Conservation (phyloP, 345 rosid species). For the Conringia planisiliqua region DNA sequence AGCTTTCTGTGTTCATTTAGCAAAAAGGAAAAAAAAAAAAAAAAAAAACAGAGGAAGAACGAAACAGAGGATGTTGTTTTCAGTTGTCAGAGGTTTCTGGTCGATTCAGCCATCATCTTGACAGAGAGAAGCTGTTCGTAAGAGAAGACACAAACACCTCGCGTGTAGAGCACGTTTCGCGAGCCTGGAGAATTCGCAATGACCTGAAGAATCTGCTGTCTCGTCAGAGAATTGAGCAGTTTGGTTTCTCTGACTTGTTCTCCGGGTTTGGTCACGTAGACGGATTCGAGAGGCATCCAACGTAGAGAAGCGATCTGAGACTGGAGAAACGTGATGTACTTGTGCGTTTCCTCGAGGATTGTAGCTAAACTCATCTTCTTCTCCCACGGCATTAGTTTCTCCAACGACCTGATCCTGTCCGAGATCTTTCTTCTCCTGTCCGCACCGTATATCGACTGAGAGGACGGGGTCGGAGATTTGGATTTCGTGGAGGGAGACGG, state of each 20-base stretch:
- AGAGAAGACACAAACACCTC: constrained; percentile 43
- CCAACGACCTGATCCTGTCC: constrained; percentile 46
- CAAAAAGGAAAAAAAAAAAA: neutral
- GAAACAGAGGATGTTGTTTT: neutral
- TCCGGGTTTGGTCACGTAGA: neutral
- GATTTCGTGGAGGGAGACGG: neutral
- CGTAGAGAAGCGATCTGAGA: constrained; percentile 49
- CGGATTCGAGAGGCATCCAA: constrained; percentile 47
- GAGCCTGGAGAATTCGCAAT: constrained; percentile 45
- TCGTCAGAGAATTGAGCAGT: constrained; percentile 29
- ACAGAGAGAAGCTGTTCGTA: constrained; percentile 49
- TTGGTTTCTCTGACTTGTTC: neutral
- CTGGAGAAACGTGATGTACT: constrained; percentile 55
- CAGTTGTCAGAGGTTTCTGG: constrained; percentile 9
- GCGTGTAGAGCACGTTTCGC: constrained; percentile 42
- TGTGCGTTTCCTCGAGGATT: constrained; percentile 54
- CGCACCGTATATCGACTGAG: neutral
- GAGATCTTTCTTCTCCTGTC: constrained; percentile 37
- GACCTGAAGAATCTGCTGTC: constrained; percentile 52
- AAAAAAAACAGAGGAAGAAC: neutral
- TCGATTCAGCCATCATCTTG: constrained; percentile 16
- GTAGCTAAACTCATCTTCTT: constrained; percentile 49
- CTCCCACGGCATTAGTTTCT: constrained; percentile 62
- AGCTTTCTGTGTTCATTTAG: neutral
- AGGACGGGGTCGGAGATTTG: neutral